These are phyloP conservation scores for Fusarium sp. DNA, from an alignment of 2,329 filamentous ascomycete genomes.

Conservation along the genomic window DNA sequence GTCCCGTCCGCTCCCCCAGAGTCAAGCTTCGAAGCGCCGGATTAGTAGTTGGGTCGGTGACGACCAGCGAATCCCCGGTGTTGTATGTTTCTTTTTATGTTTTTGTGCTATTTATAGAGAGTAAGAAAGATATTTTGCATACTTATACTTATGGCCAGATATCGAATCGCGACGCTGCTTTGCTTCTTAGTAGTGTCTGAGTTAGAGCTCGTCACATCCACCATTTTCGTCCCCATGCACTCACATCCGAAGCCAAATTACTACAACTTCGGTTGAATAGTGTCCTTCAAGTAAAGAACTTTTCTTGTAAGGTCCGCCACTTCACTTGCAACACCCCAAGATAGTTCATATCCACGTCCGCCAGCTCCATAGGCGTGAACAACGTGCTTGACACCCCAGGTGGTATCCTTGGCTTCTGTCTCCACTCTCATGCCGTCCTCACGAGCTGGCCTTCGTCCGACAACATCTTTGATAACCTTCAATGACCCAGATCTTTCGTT, in stretches of 20 bases:
- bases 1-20: background rate
- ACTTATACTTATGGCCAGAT: too few relatives aligned
- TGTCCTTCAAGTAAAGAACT: conserved; percentile 3
- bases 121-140: too few relatives aligned
- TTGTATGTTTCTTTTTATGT: too few relatives aligned
- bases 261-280: conserved; percentile 24
- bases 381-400: conserved; percentile 44
- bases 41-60: background rate
- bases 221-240: background rate
- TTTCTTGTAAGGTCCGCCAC: conserved; percentile 50
- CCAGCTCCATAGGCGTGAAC: conserved; percentile 72
- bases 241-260: background rate
- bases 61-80: background rate
- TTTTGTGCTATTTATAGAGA: too few relatives aligned
- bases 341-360: conserved; percentile 72
- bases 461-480: conserved; percentile 59
- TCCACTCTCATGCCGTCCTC: conserved; percentile 62
- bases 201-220: background rate
- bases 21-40: background rate
- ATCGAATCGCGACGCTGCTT: background rate
- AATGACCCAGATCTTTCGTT: conserved; percentile 13
- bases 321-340: conserved; percentile 69
- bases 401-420: conserved; percentile 32
- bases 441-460: conserved; percentile 61
- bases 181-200: background rate